Conservation (phyloP, 2,329 filamentous ascomycete species). For the Macrophomina tecta region DNA sequence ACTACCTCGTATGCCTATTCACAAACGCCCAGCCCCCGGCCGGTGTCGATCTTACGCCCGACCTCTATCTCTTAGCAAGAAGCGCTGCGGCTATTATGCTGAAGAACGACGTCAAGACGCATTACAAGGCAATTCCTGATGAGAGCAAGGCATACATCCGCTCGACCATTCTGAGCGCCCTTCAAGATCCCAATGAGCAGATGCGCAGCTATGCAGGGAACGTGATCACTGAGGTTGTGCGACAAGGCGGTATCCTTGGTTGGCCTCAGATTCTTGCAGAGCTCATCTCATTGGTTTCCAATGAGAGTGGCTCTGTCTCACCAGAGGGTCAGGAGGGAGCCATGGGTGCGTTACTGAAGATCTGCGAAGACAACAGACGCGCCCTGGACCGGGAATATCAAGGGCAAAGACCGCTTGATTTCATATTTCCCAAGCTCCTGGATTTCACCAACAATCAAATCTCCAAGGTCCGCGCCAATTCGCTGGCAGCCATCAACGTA, state of each 20-base stretch:
- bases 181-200: conserved; percentile 81
- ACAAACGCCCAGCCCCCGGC: conserved; percentile 69
- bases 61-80: conserved; percentile 76
- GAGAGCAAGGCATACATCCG: conserved; percentile 78
- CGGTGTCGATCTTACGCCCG: conserved; percentile 63
- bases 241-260: conserved; percentile 80
- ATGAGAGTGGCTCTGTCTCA: conserved; percentile 70
- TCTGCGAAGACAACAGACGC: conserved; percentile 94
- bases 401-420: conserved; percentile 84
- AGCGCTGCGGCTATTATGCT: conserved; percentile 91
- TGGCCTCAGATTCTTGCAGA: conserved; percentile 93
- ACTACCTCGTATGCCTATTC: conserved; percentile 93
- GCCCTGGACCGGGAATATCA: conserved; percentile 86
- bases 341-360: conserved; percentile 90
- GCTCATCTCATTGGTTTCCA: conserved; percentile 77
- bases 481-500: conserved; percentile 85
- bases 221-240: conserved; percentile 91
- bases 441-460: conserved; percentile 80
- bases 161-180: conserved; percentile 74
- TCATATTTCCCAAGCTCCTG: conserved; percentile 89
- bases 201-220: conserved; percentile 90
- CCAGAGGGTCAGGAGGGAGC: conserved; percentile 85
- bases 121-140: conserved; percentile 77
- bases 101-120: conserved; percentile 85
- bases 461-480: conserved; percentile 77